Evolutionary conservation across 2,329 filamentous ascomycete species (phyloP), one percentile per base, ranked within the genome.

Genomic region (Ascomycota sp.): DNA sequence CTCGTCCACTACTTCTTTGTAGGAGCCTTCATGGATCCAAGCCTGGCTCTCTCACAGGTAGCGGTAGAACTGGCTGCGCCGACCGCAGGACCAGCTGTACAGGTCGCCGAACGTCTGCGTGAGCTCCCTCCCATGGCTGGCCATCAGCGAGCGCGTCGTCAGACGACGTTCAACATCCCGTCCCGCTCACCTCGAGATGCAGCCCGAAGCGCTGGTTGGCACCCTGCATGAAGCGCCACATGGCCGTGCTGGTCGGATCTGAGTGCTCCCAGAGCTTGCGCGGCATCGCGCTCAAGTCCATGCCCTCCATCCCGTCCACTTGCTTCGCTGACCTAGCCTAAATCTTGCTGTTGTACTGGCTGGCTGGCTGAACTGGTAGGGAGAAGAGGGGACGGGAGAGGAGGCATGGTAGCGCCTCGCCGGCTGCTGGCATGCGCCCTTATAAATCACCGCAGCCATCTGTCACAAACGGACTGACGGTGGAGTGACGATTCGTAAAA

Each of bases 221-320:
- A 8, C 57, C 51, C 40, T 75, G 63, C 59, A 78, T 73, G 43
- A 82, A 76, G 29, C 55, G 50, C 52, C 66, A 75, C 62, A 81
- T 76, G 21, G 59, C 50, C 1, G 75, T 80, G 36, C 55, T 59
- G 41, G 66, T 44, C 11, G 70, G 70, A 38, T 68, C 45, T 1
- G 69, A 60, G 40, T 76, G 72, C 49, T 75, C 67, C 74, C 74
- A 78, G 32, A 78, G 61, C 56, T 75, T 75, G 33, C 66, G 56
- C 5, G 68, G 69, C 31, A 58, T 42, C 31, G n/a, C 12, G 29
- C 23, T 25, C 15, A 4, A 17, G 12, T 27, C n/a, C 13, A 27
- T 8, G 25, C 15, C 15, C 15, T 17, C 15, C 15, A 17, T 17
- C 15, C 15, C 15, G 15, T 17, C 15, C 15, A 17, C 15, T 17